phyloP scores from a whole-genome alignment of 2,329 filamentous ascomycete species.

The Trichothecium roseum region DNA sequence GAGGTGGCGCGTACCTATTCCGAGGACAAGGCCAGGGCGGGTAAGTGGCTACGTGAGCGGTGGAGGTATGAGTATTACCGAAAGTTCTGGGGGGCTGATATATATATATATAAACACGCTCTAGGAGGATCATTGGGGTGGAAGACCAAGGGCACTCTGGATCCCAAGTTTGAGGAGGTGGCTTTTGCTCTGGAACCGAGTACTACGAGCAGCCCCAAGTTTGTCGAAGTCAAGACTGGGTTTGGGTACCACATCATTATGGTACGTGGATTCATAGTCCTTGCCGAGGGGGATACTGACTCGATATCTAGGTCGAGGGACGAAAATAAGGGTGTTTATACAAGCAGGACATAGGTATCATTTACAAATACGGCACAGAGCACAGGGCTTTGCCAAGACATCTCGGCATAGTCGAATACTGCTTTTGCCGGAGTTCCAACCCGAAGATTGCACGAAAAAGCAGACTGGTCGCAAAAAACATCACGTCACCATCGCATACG shows the following conservation, averaged over 20 bases:
- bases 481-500: too few relatives aligned
- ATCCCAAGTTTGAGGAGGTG: constrained; percentile 61
- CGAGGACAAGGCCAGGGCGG: constrained; percentile 66
- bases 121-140: constrained; percentile 61
- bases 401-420: too few relatives aligned
- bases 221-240: constrained; percentile 60
- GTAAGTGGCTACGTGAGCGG: constrained; percentile 19
- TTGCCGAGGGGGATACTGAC: neutral
- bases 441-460: neutral
- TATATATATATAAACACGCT: too few relatives aligned
- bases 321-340: constrained; percentile 19
- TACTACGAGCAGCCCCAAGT: constrained; percentile 52
- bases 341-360: neutral
- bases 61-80: neutral
- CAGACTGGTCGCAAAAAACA: too few relatives aligned
- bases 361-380: neutral
- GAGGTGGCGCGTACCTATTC: constrained; percentile 63
- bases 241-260: constrained; percentile 77
- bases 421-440: too few relatives aligned
- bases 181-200: constrained; percentile 61
- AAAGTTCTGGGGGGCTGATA: too few relatives aligned
- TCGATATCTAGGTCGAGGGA: constrained; percentile 24
- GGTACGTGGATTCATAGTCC: constrained; percentile 33
- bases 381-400: too few relatives aligned
- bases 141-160: constrained; percentile 58